Evolutionary conservation across 2,329 filamentous ascomycete species (phyloP).

Genomic region (Nemania sp.): DNA sequence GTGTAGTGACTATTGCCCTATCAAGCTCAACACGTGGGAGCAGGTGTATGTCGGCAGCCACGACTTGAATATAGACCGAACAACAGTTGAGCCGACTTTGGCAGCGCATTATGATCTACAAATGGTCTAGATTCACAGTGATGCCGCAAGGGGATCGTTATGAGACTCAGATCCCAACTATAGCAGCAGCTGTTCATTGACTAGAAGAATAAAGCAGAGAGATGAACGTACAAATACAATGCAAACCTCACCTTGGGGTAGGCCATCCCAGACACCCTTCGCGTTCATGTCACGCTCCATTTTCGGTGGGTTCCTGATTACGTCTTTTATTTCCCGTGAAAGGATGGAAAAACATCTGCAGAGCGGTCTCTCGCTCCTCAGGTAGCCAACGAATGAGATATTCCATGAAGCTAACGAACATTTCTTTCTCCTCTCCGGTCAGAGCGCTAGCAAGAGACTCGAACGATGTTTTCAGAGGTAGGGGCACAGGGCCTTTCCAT

Average conservation of each 20-base stretch:
- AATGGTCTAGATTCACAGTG: too few relatives aligned
- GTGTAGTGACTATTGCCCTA: too few relatives aligned
- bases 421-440: slow-evolving; percentile 7
- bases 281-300: background rate
- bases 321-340: background rate
- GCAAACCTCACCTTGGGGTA: background rate
- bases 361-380: background rate
- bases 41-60: too few relatives aligned
- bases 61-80: too few relatives aligned
- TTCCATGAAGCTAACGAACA: slow-evolving; percentile 2
- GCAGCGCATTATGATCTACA: background rate
- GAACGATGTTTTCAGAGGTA: slow-evolving; percentile 5
- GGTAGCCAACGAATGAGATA: slow-evolving; percentile 3
- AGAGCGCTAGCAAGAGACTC: slow-evolving; percentile 9
- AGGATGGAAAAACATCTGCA: slow-evolving; percentile 10
- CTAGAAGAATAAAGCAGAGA: background rate
- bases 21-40: too few relatives aligned
- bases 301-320: background rate
- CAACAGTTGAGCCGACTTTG: too few relatives aligned
- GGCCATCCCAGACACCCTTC: background rate
- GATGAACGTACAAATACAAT: background rate
- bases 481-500: slow-evolving; percentile 11
- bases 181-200: background rate
- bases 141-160: too few relatives aligned
- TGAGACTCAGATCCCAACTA: too few relatives aligned